Evolutionary conservation across 1,284 basidiomycete species (phyloP), one percentile per base, ranked within the genome.

Genomic region (Waitea zeae): DNA sequence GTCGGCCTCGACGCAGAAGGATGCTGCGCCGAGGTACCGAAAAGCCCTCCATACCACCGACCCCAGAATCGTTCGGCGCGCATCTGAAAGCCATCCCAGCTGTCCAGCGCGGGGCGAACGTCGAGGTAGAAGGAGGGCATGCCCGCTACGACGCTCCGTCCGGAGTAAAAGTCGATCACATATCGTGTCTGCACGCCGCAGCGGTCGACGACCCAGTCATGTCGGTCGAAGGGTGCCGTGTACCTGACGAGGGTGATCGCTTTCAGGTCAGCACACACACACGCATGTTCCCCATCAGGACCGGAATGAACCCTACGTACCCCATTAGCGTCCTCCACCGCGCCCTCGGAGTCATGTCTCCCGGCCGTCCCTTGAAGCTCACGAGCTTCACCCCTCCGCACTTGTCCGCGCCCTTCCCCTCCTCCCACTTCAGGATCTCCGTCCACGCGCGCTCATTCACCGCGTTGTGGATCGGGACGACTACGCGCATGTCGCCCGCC

Each of bases 401-500:
- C 35, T 57, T 61, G 36, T 81, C 80, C 7, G 76, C 76, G 15
- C 86, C 86, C 48, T 72, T 63, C 2, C 79, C 74, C 6, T 59
- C 56, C 54, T 98, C 93, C 93, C 93, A 99, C 41, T 71, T 72
- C 50, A 90, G 56, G 33, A 99, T 70, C 53, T 95, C 80, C 33
- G 63, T 59, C 93, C 93, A 99, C 3, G 92, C 88, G 40, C 83
- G 77, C 57, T 98, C 95, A 50, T 99, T 99, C 39, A 98, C 95
- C 20, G 93, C 93, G 50, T 98, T 99, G 57, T 99, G 93, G 38
- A 99, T 98, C 5, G 93, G 93, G 5, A 99, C 90, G 45, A 99
- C 80, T 15, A 88, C 83, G 47, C 71, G 73, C 92, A 98, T 97
- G 57, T 97, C 93, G 14, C 64, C 51, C 12, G 78, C 70, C 13